Base-by-base conservation (phyloP, 768 basidiomycete species). In the Lactarius akahatsu region DNA sequence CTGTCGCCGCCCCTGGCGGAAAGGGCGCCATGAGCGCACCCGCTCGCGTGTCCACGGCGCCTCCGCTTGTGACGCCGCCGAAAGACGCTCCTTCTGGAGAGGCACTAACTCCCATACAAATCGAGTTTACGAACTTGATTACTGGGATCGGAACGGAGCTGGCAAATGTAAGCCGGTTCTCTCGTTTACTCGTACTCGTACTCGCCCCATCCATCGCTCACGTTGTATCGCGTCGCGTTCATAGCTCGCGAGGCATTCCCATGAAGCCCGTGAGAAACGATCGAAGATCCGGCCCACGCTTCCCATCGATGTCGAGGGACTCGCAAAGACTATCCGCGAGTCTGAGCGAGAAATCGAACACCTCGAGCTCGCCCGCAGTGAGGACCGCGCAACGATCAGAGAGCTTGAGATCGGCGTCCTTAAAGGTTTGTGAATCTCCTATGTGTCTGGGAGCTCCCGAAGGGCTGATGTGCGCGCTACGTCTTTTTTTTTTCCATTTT, bases 401-500 rank as follows among this genome's bases (percentile, higher is more conserved):
- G 85, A 87, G 61, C 69, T 91, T 52, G 86, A 88, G 66, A 86
- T 83, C 63, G 82, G 81, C 63, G 78, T 92, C 75, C 79, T 93
- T 4, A 88, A 87, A 78, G 86, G 91, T 88, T n/a, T n/a, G n/a
- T n/a, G n/a, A n/a, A n/a, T n/a, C n/a, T n/a, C n/a, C n/a, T n/a
- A n/a, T n/a, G n/a, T n/a, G n/a, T n/a, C n/a, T n/a, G n/a, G n/a
- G n/a, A n/a, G n/a, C n/a, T n/a, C 26, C 62, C 55, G 59, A 32
- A 26, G 45, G 26, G 13, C 34, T 63, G 30, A 61, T 67, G 50
- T 64, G 50, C 34, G 26, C 65, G 34, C 58, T 56, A 1, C 13
- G 2, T 0, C 7, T 32, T 13, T 34, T 58, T 56, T 32, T 13
- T 34, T 58, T 56, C 34, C 36, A 13, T 38, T 55, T 47, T 72